Percentiles rank a stretch among this genome's conserved stretches.
Evolutionary conservation across 2,329 filamentous ascomycete species (phyloP).

Genomic region (Pseudovirgaria hyperparasitica): DNA sequence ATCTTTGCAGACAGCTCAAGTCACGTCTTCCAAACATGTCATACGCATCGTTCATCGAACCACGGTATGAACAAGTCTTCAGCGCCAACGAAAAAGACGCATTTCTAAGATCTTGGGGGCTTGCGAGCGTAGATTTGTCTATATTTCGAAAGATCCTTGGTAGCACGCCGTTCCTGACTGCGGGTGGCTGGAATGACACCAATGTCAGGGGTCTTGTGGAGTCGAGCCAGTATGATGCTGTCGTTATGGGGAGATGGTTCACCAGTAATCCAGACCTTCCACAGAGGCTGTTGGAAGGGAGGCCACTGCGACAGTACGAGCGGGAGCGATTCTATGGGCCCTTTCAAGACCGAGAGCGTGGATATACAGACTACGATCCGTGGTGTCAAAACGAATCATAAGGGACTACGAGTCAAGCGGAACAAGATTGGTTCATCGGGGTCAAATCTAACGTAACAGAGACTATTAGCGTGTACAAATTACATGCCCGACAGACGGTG

Average conservation of each 20-base stretch:
- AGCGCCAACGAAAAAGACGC: constrained; percentile 35
- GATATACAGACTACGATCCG: constrained; percentile 27
- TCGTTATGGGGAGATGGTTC: constrained; percentile 34
- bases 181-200: constrained; percentile 40
- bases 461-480: too few species aligned
- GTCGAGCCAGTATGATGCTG: constrained; percentile 22
- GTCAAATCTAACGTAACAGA: too few species aligned
- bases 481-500: too few species aligned
- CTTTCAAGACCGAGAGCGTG: constrained; percentile 12
- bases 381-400: too few species aligned
- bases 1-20: constrained; percentile 38
- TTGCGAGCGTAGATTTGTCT: constrained; percentile 32
- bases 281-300: constrained; percentile 26
- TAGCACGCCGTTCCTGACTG: constrained; percentile 41
- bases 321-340: constrained; percentile 24
- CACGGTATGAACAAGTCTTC: constrained; percentile 41
- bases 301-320: constrained; percentile 27
- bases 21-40: constrained; percentile 29
- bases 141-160: constrained; percentile 39
- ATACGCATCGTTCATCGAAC: constrained; percentile 45
- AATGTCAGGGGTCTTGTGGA: constrained; percentile 39
- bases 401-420: too few species aligned
- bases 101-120: constrained; percentile 36
- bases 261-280: constrained; percentile 35
- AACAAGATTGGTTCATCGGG: too few species aligned